Conservation (phyloP, 2,329 filamentous ascomycete genomes). For the Trichoderma atrobrunneum region DNA sequence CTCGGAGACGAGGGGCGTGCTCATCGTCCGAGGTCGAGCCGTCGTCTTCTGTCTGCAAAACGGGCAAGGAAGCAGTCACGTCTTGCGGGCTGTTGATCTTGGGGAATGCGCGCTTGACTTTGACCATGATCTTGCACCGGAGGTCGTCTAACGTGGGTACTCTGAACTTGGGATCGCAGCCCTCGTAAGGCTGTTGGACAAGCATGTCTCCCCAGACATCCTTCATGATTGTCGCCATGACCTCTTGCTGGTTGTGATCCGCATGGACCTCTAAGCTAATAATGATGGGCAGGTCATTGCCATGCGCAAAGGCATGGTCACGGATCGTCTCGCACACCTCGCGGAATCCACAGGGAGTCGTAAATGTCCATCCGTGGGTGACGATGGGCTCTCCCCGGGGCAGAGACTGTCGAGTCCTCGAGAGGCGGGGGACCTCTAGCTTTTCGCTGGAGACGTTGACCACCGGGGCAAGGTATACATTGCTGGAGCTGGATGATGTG, state of each 20-base stretch:
- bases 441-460: constrained; percentile 35
- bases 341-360: constrained; percentile 80
- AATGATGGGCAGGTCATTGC: constrained; percentile 77
- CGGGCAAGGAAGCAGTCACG: constrained; percentile 32
- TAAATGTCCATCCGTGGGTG: constrained; percentile 79
- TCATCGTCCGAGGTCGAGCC: constrained; percentile 48
- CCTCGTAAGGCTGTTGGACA: constrained; percentile 56
- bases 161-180: constrained; percentile 49
- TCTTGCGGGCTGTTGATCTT: constrained; percentile 32
- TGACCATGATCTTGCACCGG: constrained; percentile 76
- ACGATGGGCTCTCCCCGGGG: constrained; percentile 70
- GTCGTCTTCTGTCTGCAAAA: constrained; percentile 34
- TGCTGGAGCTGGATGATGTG: constrained; percentile 32
- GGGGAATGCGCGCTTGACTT: constrained; percentile 63
- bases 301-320: constrained; percentile 73
- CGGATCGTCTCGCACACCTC: constrained; percentile 79
- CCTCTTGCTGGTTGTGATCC: constrained; percentile 74
- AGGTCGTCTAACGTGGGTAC: constrained; percentile 71
- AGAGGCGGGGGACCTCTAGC: constrained; percentile 31
- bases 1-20: constrained; percentile 16
- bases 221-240: constrained; percentile 93
- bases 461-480: constrained; percentile 26
- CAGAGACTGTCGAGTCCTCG: constrained; percentile 27
- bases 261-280: constrained; percentile 92
- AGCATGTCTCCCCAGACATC: constrained; percentile 78